These are phyloP conservation scores for Trichoderma asperelloides DNA, from an alignment of 495 filamentous ascomycete genomes.

Conservation along the genomic window DNA sequence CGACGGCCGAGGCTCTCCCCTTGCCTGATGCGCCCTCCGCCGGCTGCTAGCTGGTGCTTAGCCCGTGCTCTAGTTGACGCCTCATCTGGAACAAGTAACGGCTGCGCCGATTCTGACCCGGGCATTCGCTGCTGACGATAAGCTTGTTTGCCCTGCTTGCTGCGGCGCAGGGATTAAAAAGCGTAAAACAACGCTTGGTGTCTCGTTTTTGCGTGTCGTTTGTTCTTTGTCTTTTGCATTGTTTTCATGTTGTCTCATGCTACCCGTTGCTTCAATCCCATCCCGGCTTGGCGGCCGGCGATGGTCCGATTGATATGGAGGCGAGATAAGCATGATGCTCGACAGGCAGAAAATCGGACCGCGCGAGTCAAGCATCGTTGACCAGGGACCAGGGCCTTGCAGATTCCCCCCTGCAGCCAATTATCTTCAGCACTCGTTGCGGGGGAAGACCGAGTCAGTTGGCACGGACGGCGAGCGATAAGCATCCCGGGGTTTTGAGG, in stretches of 20 bases:
- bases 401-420: neutral
- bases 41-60: neutral
- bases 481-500: neutral
- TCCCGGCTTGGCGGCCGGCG: neutral
- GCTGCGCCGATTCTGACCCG: neutral
- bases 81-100: neutral
- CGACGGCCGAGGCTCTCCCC: neutral
- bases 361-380: neutral
- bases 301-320: neutral
- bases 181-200: neutral
- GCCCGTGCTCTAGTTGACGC: neutral
- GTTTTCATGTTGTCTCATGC: neutral
- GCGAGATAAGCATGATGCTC: neutral
- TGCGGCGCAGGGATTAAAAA: neutral
- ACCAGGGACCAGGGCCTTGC: neutral
- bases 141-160: neutral
- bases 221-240: neutral
- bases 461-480: neutral
- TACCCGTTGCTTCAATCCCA: too few relatives aligned
- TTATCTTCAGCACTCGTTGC: neutral
- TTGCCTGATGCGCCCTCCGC: neutral
- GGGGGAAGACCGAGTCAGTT: neutral
- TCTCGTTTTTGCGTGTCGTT: neutral
- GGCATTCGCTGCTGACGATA: constrained; percentile 2
- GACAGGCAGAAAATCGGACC: neutral